A percentile compares a stretch with the other conserved stretches of the same genome.
These are phyloP conservation scores for Niebla homalea DNA, from an alignment of 495 filamentous ascomycete genomes.

Conservation along the genomic window DNA sequence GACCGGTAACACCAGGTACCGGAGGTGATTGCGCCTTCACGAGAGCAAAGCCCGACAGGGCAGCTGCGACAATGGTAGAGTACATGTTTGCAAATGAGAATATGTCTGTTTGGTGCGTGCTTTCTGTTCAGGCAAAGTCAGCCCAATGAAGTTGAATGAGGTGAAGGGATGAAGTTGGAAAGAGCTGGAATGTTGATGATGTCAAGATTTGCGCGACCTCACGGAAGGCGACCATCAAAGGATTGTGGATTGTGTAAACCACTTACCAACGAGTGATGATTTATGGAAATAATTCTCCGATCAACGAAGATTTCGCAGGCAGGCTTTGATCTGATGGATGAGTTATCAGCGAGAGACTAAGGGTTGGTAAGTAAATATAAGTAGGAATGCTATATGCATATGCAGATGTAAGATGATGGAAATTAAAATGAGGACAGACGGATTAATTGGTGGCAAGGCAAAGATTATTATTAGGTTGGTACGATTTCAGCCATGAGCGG, in stretches of 20 bases:
- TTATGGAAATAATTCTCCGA: no score
- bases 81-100: constrained; percentile 25
- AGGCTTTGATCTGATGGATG: not conserved
- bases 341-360: not conserved
- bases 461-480: no score
- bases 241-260: no score
- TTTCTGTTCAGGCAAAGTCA: not conserved
- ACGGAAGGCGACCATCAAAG: no score
- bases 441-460: no score
- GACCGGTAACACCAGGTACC: constrained; percentile 16
- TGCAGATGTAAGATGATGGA: not conserved
- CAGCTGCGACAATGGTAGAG: constrained; percentile 22
- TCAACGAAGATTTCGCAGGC: not conserved
- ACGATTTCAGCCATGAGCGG: no score
- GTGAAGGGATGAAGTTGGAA: not conserved
- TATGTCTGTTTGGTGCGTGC: not conserved
- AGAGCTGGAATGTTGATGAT: no score
- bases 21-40: constrained; percentile 26
- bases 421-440: not conserved
- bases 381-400: not conserved
- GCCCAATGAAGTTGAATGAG: not conserved
- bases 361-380: not conserved
- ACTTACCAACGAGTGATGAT: no score
- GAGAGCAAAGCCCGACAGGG: constrained; percentile 29
- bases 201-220: no score